These are phyloP conservation scores for Talaromyces sp. DNA, from an alignment of 2,329 filamentous ascomycete species.

Conservation along the genomic window DNA sequence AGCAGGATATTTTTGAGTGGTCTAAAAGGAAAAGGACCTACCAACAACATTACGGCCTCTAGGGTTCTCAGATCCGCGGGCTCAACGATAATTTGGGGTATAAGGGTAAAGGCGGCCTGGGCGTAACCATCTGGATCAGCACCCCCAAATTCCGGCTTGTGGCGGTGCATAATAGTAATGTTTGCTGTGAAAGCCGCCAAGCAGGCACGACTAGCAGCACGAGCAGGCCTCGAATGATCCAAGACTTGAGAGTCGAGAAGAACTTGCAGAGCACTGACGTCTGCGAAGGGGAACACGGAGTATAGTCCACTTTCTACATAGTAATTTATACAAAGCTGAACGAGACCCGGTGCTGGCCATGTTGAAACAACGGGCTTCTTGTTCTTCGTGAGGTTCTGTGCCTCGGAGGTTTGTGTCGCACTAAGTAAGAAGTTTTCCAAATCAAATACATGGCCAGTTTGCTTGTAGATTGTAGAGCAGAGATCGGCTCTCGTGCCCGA, in stretches of 20 bases:
- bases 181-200: constrained; percentile 28
- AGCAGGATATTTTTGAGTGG: too few species aligned
- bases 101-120: constrained; percentile 21
- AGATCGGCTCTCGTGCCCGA: constrained; percentile 21
- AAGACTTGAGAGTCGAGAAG: constrained; percentile 19
- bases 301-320: constrained; percentile 24
- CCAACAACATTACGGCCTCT: constrained; percentile 24
- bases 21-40: constrained; percentile 15
- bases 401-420: constrained; percentile 14
- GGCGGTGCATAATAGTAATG: constrained; percentile 27
- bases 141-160: constrained; percentile 21
- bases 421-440: constrained; percentile 24
- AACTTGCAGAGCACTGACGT: constrained; percentile 16
- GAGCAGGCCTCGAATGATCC: constrained; percentile 9
- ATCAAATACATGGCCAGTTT: constrained; percentile 20
- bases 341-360: constrained; percentile 20
- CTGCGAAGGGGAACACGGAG: constrained; percentile 27
- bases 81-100: constrained; percentile 27
- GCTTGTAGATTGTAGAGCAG: constrained; percentile 17
- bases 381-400: constrained; percentile 3
- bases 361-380: constrained; percentile 12
- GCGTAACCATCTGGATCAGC: constrained; percentile 27
- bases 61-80: constrained; percentile 17
- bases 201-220: constrained; percentile 20
- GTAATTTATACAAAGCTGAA: constrained; percentile 23